Percentiles rank a stretch among this genome's conserved stretches.
These are phyloP conservation scores for Aspergillus jensenii DNA, from an alignment of 2,329 filamentous ascomycete species.

Conservation along the genomic window DNA sequence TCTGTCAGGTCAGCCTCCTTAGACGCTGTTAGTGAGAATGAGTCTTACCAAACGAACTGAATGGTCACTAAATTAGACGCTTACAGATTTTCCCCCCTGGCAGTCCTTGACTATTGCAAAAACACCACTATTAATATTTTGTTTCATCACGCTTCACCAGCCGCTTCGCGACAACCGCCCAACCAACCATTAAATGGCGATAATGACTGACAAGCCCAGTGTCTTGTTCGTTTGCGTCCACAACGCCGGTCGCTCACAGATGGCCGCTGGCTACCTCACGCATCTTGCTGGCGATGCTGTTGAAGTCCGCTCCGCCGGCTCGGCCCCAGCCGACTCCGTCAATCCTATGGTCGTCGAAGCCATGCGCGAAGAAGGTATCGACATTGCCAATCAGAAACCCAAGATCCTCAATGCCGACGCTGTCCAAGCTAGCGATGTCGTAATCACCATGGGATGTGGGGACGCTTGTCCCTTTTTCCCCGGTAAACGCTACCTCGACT, in stretches of 20 bases:
- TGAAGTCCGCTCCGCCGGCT: slow-evolving; percentile 29
- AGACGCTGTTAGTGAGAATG: background rate
- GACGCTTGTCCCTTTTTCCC: slow-evolving; percentile 27
- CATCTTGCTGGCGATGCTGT: slow-evolving; percentile 16
- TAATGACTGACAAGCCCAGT: slow-evolving; percentile 18
- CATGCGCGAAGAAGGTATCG: slow-evolving; percentile 29
- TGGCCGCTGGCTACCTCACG: slow-evolving; percentile 20
- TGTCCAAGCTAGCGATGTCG: slow-evolving; percentile 23
- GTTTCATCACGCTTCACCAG: background rate
- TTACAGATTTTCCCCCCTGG: background rate
- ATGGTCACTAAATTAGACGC: background rate
- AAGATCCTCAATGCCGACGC: slow-evolving; percentile 24
- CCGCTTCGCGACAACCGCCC: too few species aligned
- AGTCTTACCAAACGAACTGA: background rate
- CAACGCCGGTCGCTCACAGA: slow-evolving; percentile 30
- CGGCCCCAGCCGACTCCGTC: slow-evolving; percentile 24
- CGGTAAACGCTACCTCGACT: slow-evolving; percentile 29
- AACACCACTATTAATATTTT: background rate
- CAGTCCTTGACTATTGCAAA: background rate
- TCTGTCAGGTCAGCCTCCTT: background rate
- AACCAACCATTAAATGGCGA: background rate
- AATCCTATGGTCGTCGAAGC: slow-evolving; percentile 25
- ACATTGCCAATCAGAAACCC: slow-evolving; percentile 23
- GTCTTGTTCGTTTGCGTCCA: slow-evolving; percentile 29
- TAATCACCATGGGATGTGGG: slow-evolving; percentile 30